phyloP scores from a whole-genome alignment of 1,139 yeast genomes.

The Blastobotrys capitulatus region DNA sequence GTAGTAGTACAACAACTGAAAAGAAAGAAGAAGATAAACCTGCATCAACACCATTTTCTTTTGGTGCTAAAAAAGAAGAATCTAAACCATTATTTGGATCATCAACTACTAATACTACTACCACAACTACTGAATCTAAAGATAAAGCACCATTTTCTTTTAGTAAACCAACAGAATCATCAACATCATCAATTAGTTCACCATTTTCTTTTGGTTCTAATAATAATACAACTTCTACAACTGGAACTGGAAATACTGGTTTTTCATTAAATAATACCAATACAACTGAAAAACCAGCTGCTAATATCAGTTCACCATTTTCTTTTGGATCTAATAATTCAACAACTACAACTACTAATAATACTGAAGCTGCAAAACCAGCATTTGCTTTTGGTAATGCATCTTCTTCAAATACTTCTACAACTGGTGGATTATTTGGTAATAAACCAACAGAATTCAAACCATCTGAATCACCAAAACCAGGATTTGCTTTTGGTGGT shows the following conservation, averaged over 20 bases:
- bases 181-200: not conserved
- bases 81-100: not conserved
- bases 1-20: not conserved
- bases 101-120: too few relatives aligned
- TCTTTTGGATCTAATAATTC: not conserved
- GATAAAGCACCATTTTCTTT: too few relatives aligned
- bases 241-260: too few relatives aligned
- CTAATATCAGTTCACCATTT: not conserved
- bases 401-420: too few relatives aligned
- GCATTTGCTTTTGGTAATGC: too few relatives aligned
- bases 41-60: not conserved
- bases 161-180: not conserved
- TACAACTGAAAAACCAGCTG: not conserved
- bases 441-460: not conserved
- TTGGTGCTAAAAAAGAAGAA: not conserved
- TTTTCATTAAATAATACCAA: too few relatives aligned
- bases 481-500: not conserved
- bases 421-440: too few relatives aligned
- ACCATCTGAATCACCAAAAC: conserved; percentile 16
- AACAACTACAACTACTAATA: too few relatives aligned
- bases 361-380: too few relatives aligned
- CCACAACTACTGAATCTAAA: too few relatives aligned
- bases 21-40: conserved; percentile 2
- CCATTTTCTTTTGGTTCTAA: not conserved
- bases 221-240: too few relatives aligned